Evolutionary conservation across 1,284 basidiomycete genomes (phyloP), one percentile per base, ranked within the genome.

Genomic region (Gomphus bonarii): DNA sequence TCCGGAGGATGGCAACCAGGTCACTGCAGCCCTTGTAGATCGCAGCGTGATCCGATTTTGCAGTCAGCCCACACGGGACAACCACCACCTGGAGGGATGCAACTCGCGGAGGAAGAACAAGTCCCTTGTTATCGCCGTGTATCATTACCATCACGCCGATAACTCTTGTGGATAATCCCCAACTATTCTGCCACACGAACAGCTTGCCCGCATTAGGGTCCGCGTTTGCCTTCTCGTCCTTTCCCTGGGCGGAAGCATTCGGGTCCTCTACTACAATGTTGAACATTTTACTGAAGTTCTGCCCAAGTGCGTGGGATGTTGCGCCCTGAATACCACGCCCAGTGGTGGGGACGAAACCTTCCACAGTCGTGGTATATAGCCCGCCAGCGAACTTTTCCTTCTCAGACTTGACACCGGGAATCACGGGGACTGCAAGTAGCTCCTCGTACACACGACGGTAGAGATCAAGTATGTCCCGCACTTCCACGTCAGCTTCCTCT

Each of bases 81-180:
- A 99, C 75, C 50, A 97, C 80, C 53, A 85, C 94, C 73, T 99
- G 95, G 25, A 95, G 72, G 62, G 82, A 83, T n/a, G 95, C 92
- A 22, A 99, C 95, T 28, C 92, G 80, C 56, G 95, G 95, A 33
- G 95, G 97, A 61, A 98, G 82, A 12, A 99, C 95, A 61, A 99
- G 74, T 48, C 95, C 95, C 68, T 97, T 91, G 71, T 99, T 92
- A 72, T 99, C 97, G 54, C 95, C 95, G 69, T 99, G 97, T 10
- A 93, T 85, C 95, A 99, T 99, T 67, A 98, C 95, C 94, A 97
- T 97, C 60, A 98, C 92, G 69, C 95, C 95, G 65, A 99, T 94
- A 38, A 90, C 84, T 58, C 95, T 80, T n/a, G 97, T 99, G 51
- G 90, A 93, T 49, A 99, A 74, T 68, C 97, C 97, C 97, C 95